Evolutionary conservation across 1,139 yeast species (phyloP).

Genomic region (Geotrichum fermentans): DNA sequence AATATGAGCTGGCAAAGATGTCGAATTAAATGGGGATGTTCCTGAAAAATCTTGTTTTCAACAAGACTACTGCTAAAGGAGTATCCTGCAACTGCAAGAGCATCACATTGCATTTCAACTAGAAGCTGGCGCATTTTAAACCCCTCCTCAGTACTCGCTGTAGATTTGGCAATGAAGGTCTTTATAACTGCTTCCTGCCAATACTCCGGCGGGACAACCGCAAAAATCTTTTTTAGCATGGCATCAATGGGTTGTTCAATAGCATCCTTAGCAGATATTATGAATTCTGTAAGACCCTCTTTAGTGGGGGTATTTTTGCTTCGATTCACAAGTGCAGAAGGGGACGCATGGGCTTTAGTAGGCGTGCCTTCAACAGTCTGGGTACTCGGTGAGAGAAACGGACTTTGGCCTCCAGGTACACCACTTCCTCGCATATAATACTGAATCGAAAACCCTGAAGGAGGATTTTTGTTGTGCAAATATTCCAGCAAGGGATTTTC

Average conservation of each 20-base stretch:
- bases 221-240: conserved; percentile 57
- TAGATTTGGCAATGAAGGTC: conserved; percentile 67
- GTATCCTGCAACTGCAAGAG: conserved; percentile 60
- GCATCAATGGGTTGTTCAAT: conserved; percentile 45
- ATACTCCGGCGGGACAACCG: conserved; percentile 54
- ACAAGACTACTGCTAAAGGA: conserved; percentile 46
- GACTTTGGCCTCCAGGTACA: conserved; percentile 10
- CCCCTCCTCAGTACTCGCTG: conserved; percentile 53
- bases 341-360: conserved; percentile 8
- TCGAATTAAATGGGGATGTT: conserved; percentile 69
- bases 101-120: conserved; percentile 58
- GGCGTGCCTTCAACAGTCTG: conserved; percentile 8
- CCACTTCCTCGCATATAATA: conserved; percentile 26
- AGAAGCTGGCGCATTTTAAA: conserved; percentile 54
- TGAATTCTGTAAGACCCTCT: conserved; percentile 30
- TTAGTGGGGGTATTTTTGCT: conserved; percentile 6
- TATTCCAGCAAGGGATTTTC: conserved; percentile 26
- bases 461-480: conserved; percentile 27
- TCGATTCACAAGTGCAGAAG: background rate
- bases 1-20: conserved; percentile 67
- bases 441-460: conserved; percentile 29
- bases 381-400: conserved; percentile 15
- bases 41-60: conserved; percentile 61
- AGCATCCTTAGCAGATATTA: conserved; percentile 31
- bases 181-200: conserved; percentile 63